Base-by-base conservation (phyloP, 192 early-diverging fungal genomes). In the Haplosporangium gracile region DNA sequence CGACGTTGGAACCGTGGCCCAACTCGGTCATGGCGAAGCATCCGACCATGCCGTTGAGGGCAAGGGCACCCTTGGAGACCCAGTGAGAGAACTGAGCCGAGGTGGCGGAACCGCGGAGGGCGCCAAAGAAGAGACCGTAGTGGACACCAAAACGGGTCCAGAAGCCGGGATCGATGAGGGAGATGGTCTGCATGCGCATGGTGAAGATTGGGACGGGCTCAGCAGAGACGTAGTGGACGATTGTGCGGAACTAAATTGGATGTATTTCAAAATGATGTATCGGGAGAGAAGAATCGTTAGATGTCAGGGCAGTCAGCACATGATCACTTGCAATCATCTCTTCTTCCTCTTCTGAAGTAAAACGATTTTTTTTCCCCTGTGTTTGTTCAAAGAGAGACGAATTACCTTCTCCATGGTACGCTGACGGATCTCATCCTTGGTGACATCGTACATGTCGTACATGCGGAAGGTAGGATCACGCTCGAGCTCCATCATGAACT, bases 21-120 rank as follows among this genome's bases (percentile, higher is more conserved):
- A 97, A 82, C 88, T 98, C 97, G 1, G 97, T 98, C 97, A 97
- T 97, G 68, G 94, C 96, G 85, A 97, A 98, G 90, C 96, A 98
- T 42, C 97, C 97, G 4, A 94, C 90, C 83, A 97, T 92, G 53
- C 95, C 94, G 78, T 96, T 94, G 81, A 97, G 85, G 34, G 95
- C 92, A 16, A 97, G 80, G 13, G 96, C 96, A 38, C 97, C 97
- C 90, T 93, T 94, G 49, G 93, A 91, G 65, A 95, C 92, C 96
- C 97, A 98, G 89, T 97, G 94, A 7, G 91, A 91, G 60, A 98
- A 91, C 90, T 98, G 97, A 45, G 93, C 91, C 6, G 95, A 91
- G 32, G 96, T 97, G 20, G 96, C 96, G 75, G 95, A 94, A 43
- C 96, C 94, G 82, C 95, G 93, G 40, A 98, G 90, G 38, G 96